These are phyloP conservation scores for Apiospora marii DNA, from an alignment of 2,329 filamentous ascomycete genomes.

Conservation along the genomic window DNA sequence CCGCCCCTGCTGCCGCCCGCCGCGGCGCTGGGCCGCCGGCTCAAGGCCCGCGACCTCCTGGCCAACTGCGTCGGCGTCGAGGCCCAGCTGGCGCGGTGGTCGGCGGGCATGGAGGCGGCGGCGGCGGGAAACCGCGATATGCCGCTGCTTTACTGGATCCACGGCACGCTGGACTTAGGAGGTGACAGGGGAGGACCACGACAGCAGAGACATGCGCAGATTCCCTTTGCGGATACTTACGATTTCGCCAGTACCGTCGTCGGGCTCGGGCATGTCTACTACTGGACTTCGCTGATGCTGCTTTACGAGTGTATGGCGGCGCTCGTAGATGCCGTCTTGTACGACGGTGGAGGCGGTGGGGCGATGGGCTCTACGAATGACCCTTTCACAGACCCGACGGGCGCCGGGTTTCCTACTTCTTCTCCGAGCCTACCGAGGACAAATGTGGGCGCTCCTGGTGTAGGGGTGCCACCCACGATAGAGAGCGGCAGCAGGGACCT, in stretches of 20 bases:
- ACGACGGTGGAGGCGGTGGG: slow-evolving; percentile 50
- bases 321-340: slow-evolving; percentile 53
- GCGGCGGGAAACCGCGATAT: slow-evolving; percentile 34
- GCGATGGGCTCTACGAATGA: background rate
- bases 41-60: slow-evolving; percentile 57
- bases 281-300: slow-evolving; percentile 60
- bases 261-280: slow-evolving; percentile 59
- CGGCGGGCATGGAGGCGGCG: slow-evolving; percentile 40
- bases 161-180: slow-evolving; percentile 32
- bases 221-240: slow-evolving; percentile 55
- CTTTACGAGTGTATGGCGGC: slow-evolving; percentile 57
- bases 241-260: slow-evolving; percentile 54
- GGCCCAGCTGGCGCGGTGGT: slow-evolving; percentile 57
- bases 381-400: background rate
- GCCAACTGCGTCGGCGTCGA: slow-evolving; percentile 57
- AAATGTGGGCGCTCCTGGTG: background rate
- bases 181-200: background rate
- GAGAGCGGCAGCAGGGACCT: too few species aligned
- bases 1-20: slow-evolving; percentile 36
- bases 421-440: background rate
- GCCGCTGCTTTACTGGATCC: slow-evolving; percentile 50
- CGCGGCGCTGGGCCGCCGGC: slow-evolving; percentile 43
- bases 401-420: background rate
- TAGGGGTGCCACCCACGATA: too few species aligned
- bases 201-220: slow-evolving; percentile 37